Base-by-base conservation (phyloP, 768 basidiomycete species). In the Cubamyces lactineus region DNA sequence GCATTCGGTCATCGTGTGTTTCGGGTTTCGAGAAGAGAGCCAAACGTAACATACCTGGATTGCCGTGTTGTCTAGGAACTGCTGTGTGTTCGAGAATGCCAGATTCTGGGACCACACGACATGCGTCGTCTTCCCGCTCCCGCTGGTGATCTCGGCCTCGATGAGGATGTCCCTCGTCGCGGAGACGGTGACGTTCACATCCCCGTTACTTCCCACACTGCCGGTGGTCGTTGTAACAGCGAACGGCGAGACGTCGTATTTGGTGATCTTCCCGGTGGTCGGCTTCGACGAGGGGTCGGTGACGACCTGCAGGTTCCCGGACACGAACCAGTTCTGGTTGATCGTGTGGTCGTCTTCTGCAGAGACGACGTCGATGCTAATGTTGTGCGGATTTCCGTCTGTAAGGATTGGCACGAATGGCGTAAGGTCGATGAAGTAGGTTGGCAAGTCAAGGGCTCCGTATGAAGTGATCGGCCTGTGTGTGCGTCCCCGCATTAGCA, bases 301-400 rank as follows among this genome's bases (percentile, higher is more conserved):
- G 61, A 87, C 73, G 49, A 90, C 86, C 70, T 92, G 89, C 6
- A 93, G 72, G 41, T 77, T 70, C 12, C 81, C 91, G 3, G 89
- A 90, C 26, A 92, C 84, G 69, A 84, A 89, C 92, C 91, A 93
- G 69, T 91, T 92, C 63, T 83, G 79, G 53, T 87, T 81, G 67
- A 88, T 84, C n/a, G 78, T 74, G 60, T 87, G 88, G 67, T 87
- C 79, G 7, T 71, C 66, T 71, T 93, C 87, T 17, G 86, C 85
- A 5, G 91, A 91, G 21, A 79, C 82, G 45, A 93, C 86, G 68
- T 94, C 86, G 45, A 94, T 78, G 54, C 86, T 82, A 69, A 93
- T 81, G 48, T 78, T 86, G 71, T 92, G 92, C 21, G 85, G 77
- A n/a, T 82, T 71, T 2, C 86, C 86, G 59, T 90, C 89, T 0